phyloP scores from a whole-genome alignment of 1,284 basidiomycete species.

The Apiotrichum brassicae region DNA sequence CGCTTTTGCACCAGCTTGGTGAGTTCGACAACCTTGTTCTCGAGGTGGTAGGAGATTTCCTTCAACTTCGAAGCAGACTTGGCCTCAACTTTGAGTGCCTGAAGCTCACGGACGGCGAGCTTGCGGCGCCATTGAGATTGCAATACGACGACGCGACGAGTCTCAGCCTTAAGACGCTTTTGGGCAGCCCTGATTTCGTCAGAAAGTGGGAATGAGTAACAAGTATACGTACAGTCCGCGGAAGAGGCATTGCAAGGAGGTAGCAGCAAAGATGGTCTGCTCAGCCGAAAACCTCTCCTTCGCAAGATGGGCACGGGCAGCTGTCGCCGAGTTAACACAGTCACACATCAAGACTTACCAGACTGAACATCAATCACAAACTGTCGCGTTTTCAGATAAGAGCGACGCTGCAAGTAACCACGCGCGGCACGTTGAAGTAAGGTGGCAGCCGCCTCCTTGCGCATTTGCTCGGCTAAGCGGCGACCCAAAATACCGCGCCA shows the following conservation, averaged over 20 bases:
- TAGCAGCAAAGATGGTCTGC: conserved; percentile 62
- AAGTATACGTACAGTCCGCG: conserved; percentile 71
- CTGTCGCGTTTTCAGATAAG: conserved; percentile 59
- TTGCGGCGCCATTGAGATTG: conserved; percentile 91
- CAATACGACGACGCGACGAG: conserved; percentile 70
- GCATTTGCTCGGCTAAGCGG: conserved; percentile 62
- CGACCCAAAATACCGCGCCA: conserved; percentile 81
- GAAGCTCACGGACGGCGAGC: conserved; percentile 78
- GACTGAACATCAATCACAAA: conserved; percentile 74
- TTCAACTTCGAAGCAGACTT: conserved; percentile 97
- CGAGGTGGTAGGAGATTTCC: conserved; percentile 94
- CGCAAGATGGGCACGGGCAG: conserved; percentile 71
- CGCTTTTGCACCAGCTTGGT: conserved; percentile 92
- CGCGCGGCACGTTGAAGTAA: conserved; percentile 70
- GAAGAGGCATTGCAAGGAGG: conserved; percentile 73
- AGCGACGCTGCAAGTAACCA: conserved; percentile 65
- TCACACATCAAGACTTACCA: conserved; percentile 56
- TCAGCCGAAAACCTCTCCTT: conserved; percentile 61
- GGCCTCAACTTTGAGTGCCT: conserved; percentile 77
- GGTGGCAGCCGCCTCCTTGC: conserved; percentile 67
- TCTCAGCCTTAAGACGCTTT: conserved; percentile 58
- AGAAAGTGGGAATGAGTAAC: neutral
- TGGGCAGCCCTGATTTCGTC: conserved; percentile 57
- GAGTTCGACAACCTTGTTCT: conserved; percentile 99
- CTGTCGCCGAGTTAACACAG: conserved; percentile 50